Conservation (phyloP, 108 stramenopile genomes). For the Cyclotella sp. region DNA sequence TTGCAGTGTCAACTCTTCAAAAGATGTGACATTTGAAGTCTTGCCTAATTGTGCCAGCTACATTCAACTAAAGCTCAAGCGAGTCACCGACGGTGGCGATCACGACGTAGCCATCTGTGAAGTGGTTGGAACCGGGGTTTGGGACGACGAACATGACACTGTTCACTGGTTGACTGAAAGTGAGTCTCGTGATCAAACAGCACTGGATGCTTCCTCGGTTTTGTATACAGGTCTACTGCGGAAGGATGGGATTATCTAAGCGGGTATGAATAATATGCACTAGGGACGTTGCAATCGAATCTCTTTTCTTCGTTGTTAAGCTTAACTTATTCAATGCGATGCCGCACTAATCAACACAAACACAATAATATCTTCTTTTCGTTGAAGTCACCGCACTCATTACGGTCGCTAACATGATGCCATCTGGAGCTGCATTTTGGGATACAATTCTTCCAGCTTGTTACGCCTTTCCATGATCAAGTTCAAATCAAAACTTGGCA, state of each 20-base stretch:
- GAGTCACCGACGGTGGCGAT: conserved; percentile 63
- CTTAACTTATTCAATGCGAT: neutral
- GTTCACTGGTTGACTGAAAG: conserved; percentile 43
- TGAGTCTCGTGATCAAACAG: conserved; percentile 11
- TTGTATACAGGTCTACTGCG: conserved; percentile 67
- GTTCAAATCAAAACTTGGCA: neutral
- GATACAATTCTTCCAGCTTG: neutral
- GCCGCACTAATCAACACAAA: neutral
- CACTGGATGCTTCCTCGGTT: conserved; percentile 53
- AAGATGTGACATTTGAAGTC: conserved; percentile 45
- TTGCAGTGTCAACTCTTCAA: neutral
- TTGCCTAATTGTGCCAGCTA: conserved; percentile 65
- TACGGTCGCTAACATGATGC: neutral
- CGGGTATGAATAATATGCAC: neutral
- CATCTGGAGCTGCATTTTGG: neutral
- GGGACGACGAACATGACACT: conserved; percentile 43
- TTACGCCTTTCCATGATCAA: conserved; percentile 1
- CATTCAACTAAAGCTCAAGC: conserved; percentile 51
- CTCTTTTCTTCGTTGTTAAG: conserved; percentile 5
- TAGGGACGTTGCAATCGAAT: neutral
- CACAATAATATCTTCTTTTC: neutral
- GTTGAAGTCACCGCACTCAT: neutral
- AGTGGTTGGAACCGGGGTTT: conserved; percentile 51
- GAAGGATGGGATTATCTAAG: conserved; percentile 61
- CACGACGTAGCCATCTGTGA: conserved; percentile 68